Base-by-base conservation (phyloP, 306 rosid genomes). In the Pterocarpus macrocarpus region DNA sequence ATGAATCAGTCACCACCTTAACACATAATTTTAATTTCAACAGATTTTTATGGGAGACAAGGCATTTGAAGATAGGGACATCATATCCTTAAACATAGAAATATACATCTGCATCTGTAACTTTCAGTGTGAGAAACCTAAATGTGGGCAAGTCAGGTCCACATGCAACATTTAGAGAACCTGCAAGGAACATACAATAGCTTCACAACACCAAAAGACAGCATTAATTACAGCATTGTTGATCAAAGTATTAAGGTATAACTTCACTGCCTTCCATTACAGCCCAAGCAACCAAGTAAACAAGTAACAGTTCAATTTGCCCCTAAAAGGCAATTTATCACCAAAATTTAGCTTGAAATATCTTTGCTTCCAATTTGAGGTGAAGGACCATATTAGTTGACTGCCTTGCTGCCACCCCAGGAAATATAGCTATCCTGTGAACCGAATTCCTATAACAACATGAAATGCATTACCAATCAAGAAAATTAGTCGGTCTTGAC, bases 351-450 rank as follows among this genome's bases (percentile, higher is more conserved):
- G 85, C 73, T 41, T 55, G 83, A 84, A 52, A 70, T 66, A 12
- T 6, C 55, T 39, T 68, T 22, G 38, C 22, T 52, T 14, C 62
- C 57, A 5, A 10, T 61, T 33, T 74, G 9, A 45, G 22, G 28
- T 34, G 68, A 74, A 67, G 77, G 70, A 76, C 73, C 76, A 14
- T 50, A 55, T 58, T 64, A 92, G 88, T 87, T 81, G 14, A 68
- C 30, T 77, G 78, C 30, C 69, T 81, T 86, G 84, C 75, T 65
- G 38, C 78, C 90, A 77, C 88, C 90, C 87, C 88, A 89, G 30
- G 92, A 62, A 76, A 76, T n/a, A 71, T 76, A 86, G 86, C 94
- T 89, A 14, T 92, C 94, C 79, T 90, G 91, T 55, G 93, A 90
- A 16, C 81, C 77, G 12, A 92, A 92, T 1, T 90, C 93, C 97